Evolutionary conservation across 208 protist species (phyloP), one percentile per base, ranked within the genome.

Genomic region (Acanthamoeba sp.): DNA sequence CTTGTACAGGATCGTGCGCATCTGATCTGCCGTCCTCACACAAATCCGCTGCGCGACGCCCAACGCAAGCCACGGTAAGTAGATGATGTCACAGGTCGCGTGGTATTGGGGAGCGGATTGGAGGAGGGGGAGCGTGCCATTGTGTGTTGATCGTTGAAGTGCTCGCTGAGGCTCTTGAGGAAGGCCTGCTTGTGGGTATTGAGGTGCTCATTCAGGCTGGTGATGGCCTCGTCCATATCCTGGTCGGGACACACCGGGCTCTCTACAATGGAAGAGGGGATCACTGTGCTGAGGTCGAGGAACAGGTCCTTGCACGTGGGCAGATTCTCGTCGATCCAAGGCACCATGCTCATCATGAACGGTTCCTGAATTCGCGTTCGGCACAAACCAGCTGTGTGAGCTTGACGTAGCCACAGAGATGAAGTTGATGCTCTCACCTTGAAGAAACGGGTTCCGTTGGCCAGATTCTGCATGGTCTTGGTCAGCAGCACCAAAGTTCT

Each of bases 261-360:
- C 29, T 89, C 42, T 2, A 89, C 42, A 10, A 64, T 36, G 80
- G 24, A 16, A 5, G 71, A 38, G 18, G 71, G 71, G 24, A 80
- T 80, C 9, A 89, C 52, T 6, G 32, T 40, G 80, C 29, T 64
- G 27, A 89, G 52, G 80, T 89, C 48, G 48, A 64, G 48, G 52
- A 89, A 89, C 48, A 89, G 38, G 42, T 55, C 52, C 80, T 89
- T 64, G 52, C 80, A 89, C 80, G 38, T 7, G 3, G 80, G 80
- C 52, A 89, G 36, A 22, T 89, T 3, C 27, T 89, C 80, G 32
- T 64, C 48, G 24, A 89, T 89, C 80, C 80, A 89, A 32, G 80
- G 80, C 48, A 55, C 80, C 80, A 89, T 89, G 42, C 80, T 64
- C 80, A 89, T 89, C 80, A 89, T 89, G 52, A 89, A 89, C 14